Percentiles rank a stretch among this genome's conserved stretches.
These are phyloP conservation scores for Thraustochytrium sp. DNA, from an alignment of 352 stramenopile species.

Conservation along the genomic window DNA sequence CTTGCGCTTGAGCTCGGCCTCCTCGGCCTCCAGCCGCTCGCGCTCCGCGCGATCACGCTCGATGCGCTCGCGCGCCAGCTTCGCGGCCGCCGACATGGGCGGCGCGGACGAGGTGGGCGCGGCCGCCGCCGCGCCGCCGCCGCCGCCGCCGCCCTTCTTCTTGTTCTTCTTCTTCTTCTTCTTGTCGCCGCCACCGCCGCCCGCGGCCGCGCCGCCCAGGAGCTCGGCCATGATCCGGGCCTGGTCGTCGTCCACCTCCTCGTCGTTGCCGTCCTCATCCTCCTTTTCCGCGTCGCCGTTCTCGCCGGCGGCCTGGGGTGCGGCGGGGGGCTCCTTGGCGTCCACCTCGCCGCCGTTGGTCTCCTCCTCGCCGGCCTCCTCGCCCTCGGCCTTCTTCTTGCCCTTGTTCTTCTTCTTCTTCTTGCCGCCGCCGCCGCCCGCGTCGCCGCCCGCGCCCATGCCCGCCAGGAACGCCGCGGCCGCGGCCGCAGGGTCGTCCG, in stretches of 20 bases:
- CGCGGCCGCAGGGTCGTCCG: background rate
- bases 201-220: background rate
- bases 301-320: too few species aligned
- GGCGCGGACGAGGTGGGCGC: background rate
- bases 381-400: background rate
- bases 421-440: background rate
- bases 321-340: background rate
- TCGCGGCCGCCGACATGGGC: background rate
- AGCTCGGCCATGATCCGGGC: constrained; percentile 10
- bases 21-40: background rate
- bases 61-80: background rate
- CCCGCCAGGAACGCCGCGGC: background rate
- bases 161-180: constrained; percentile 39
- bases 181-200: background rate
- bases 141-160: constrained; percentile 3
- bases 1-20: background rate
- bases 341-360: too few species aligned
- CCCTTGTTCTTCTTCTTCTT: constrained; percentile 15
- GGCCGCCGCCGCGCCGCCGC: background rate
- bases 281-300: background rate
- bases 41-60: constrained; percentile 16
- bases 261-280: background rate
- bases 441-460: background rate
- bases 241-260: background rate
- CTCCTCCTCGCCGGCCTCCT: background rate